phyloP scores from a whole-genome alignment of 2,329 filamentous ascomycete genomes.

The Phaeoacremonium minimum region DNA sequence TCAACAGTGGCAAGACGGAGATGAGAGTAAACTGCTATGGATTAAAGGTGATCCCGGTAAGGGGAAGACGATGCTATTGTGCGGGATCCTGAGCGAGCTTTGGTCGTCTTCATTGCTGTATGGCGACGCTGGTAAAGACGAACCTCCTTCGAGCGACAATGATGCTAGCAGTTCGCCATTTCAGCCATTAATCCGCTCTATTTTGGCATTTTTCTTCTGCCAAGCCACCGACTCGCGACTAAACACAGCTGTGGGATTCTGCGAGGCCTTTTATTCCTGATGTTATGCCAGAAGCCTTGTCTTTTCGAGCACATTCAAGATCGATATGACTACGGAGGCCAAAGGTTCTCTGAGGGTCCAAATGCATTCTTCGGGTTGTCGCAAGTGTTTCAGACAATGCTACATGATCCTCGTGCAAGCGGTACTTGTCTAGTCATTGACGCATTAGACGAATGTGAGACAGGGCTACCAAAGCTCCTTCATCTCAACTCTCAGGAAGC shows the following conservation, averaged over 20 bases:
- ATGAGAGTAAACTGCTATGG: conserved; percentile 20
- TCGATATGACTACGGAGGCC: conserved; percentile 23
- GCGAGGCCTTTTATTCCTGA: conserved; percentile 34
- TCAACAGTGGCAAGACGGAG: conserved; percentile 15
- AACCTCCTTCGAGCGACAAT: conserved; percentile 2
- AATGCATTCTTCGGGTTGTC: conserved; percentile 33
- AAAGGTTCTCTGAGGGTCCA: conserved; percentile 25
- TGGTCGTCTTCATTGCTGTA: conserved; percentile 6
- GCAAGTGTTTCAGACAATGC: conserved; percentile 32
- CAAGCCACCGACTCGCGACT: conserved; percentile 28
- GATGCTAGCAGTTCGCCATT: not conserved
- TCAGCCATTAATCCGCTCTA: conserved; percentile 1
- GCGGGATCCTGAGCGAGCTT: conserved; percentile 20
- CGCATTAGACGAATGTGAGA: conserved; percentile 40
- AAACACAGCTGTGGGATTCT: conserved; percentile 33
- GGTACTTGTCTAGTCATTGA: conserved; percentile 35
- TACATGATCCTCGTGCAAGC: conserved; percentile 25
- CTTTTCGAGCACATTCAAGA: conserved; percentile 27
- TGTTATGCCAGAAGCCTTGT: conserved; percentile 22
- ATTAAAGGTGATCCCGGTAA: conserved; percentile 28
- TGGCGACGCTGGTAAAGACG: not conserved
- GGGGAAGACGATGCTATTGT: conserved; percentile 29
- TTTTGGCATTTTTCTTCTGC: conserved; percentile 34
- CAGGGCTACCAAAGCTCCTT: conserved; percentile 23
- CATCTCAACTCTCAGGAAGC: conserved; percentile 22